Conservation (phyloP, 805 yeast genomes). For the Metschnikowia picachoensis region DNA sequence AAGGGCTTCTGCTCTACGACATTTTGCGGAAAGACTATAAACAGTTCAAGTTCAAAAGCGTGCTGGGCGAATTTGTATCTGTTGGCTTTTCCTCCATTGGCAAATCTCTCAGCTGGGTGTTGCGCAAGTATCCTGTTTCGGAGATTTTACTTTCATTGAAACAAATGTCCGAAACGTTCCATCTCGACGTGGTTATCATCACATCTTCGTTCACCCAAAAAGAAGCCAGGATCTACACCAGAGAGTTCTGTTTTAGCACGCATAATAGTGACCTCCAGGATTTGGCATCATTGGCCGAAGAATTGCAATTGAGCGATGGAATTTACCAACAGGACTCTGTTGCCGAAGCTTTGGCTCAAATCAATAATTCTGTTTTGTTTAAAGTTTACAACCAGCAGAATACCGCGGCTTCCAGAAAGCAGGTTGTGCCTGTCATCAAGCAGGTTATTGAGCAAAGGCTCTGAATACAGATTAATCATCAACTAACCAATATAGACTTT, state of each 20-base stretch:
- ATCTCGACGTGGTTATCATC: conserved; percentile 31
- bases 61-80: conserved; percentile 19
- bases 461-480: not conserved
- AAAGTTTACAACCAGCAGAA: conserved; percentile 45
- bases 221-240: conserved; percentile 28
- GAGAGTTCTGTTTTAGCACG: conserved; percentile 34
- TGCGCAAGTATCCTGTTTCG: conserved; percentile 20
- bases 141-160: conserved; percentile 25
- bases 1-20: conserved; percentile 56
- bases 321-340: conserved; percentile 22
- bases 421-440: conserved; percentile 67
- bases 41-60: conserved; percentile 45
- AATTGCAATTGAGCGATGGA: conserved; percentile 24
- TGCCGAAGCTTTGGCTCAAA: conserved; percentile 11
- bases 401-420: conserved; percentile 71
- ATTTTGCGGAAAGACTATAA: conserved; percentile 83
- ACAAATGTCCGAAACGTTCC: conserved; percentile 17
- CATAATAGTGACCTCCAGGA: conserved; percentile 12
- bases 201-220: conserved; percentile 39
- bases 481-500: not conserved
- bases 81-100: conserved; percentile 80
- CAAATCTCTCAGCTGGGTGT: conserved; percentile 56
- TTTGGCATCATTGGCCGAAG: conserved; percentile 20
- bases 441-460: conserved; percentile 22
- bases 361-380: conserved; percentile 15